These are phyloP conservation scores for Trifolium dubium DNA, from an alignment of 306 rosid genomes.

Conservation along the genomic window DNA sequence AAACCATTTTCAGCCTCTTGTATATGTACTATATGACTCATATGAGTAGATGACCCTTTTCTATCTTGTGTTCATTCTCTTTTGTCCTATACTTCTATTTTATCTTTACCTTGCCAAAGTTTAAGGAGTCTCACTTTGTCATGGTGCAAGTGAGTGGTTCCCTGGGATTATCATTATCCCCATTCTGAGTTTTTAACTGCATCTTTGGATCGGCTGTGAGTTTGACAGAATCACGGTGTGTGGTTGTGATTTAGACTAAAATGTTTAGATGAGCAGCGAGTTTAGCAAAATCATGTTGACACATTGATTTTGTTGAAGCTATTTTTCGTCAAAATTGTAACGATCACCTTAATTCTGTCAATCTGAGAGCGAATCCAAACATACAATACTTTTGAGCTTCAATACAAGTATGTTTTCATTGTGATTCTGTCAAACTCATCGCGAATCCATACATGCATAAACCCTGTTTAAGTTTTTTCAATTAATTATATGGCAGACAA, in stretches of 20 bases:
- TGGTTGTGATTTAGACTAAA: too few relatives aligned
- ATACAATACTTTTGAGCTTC: not conserved
- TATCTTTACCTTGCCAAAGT: constrained; percentile 7
- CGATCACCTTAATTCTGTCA: too few relatives aligned
- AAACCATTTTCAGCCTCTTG: constrained; percentile 37
- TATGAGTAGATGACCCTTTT: constrained; percentile 36
- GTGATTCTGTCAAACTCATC: too few relatives aligned
- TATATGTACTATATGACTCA: constrained; percentile 14
- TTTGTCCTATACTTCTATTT: constrained; percentile 3
- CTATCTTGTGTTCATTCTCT: not conserved
- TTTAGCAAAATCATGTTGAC: too few relatives aligned
- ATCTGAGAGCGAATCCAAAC: too few relatives aligned
- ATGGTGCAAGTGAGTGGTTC: not conserved
- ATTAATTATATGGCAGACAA: not conserved
- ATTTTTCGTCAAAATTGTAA: too few relatives aligned
- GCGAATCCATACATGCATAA: too few relatives aligned
- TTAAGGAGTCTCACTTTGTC: not conserved
- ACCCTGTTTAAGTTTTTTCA: not conserved
- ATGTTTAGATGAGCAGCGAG: too few relatives aligned
- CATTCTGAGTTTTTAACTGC: not conserved
- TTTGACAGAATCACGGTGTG: not conserved
- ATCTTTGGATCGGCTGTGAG: not conserved
- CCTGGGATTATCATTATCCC: not conserved
- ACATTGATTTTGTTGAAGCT: too few relatives aligned
- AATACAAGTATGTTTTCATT: too few relatives aligned